A percentile compares a stretch with the other conserved stretches of the same genome.
Conservation (phyloP, 2,329 filamentous ascomycete genomes). For the Colletotrichum australisinense region DNA sequence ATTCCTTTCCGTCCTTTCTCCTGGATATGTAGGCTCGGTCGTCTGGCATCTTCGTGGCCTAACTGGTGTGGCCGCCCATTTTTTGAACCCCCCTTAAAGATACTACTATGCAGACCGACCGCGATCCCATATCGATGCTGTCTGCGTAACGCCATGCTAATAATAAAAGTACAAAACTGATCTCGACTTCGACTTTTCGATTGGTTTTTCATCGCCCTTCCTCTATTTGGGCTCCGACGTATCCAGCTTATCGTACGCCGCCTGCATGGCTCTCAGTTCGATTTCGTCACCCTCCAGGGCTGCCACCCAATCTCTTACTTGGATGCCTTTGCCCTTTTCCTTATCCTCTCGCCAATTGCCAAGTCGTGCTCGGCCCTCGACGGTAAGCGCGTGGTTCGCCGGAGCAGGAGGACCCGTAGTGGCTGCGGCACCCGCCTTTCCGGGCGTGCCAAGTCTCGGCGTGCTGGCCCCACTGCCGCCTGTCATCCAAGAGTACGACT, state of each 20-base stretch:
- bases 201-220: background rate
- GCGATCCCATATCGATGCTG: slow-evolving; percentile 27
- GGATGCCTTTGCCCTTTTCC: slow-evolving; percentile 81
- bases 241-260: slow-evolving; percentile 66
- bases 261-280: slow-evolving; percentile 72
- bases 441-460: slow-evolving; percentile 53
- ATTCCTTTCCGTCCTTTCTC: background rate
- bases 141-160: slow-evolving; percentile 49
- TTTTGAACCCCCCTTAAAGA: background rate
- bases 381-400: slow-evolving; percentile 58
- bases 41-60: slow-evolving; percentile 9
- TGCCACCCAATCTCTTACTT: slow-evolving; percentile 84
- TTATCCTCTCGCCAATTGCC: slow-evolving; percentile 85
- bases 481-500: slow-evolving; percentile 83
- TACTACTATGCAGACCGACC: slow-evolving; percentile 14
- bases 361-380: slow-evolving; percentile 70
- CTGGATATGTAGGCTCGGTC: background rate
- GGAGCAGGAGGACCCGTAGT: slow-evolving; percentile 45
- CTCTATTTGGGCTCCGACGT: slow-evolving; percentile 55
- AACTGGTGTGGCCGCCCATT: background rate
- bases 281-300: slow-evolving; percentile 83
- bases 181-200: background rate
- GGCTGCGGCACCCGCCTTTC: slow-evolving; percentile 48
- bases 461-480: slow-evolving; percentile 66
- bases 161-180: slow-evolving; percentile 41